Conservation (phyloP, 2,329 filamentous ascomycete genomes). For the Huntiella savannae region DNA sequence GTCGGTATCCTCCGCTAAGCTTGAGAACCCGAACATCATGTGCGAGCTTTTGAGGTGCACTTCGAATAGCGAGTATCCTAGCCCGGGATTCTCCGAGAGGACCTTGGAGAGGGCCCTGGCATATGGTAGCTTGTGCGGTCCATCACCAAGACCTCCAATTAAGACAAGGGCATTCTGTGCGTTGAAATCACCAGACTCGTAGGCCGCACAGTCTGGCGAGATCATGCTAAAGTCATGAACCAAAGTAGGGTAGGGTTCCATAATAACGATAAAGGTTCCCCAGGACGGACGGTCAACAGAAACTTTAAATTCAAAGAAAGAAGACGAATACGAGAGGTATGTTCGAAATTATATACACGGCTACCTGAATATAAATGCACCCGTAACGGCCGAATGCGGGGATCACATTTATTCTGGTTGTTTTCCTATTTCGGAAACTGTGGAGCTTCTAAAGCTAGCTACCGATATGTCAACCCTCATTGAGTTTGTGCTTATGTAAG, state of each 20-base stretch:
- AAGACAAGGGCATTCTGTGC: constrained; percentile 44
- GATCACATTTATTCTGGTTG: too few species aligned
- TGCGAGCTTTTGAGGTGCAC: constrained; percentile 36
- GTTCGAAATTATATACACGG: too few species aligned
- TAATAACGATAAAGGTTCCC: constrained; percentile 1
- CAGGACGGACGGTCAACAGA: too few species aligned
- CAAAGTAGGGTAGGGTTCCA: constrained; percentile 22
- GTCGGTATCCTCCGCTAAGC: constrained; percentile 31
- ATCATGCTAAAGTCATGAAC: constrained; percentile 28
- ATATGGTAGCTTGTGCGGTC: constrained; percentile 45
- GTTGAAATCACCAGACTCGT: constrained; percentile 24
- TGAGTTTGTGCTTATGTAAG: too few species aligned
- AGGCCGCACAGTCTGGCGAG: constrained; percentile 24
- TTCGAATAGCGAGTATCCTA: constrained; percentile 36
- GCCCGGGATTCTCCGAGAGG: constrained; percentile 20
- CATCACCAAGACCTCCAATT: constrained; percentile 52
- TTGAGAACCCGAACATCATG: constrained; percentile 30
- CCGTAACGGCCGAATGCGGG: too few species aligned
- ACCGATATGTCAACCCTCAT: too few species aligned
- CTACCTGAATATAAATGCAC: too few species aligned
- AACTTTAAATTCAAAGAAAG: too few species aligned
- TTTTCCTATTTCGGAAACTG: too few species aligned
- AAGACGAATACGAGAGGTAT: too few species aligned
- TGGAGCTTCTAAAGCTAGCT: too few species aligned
- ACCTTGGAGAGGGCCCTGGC: constrained; percentile 26